phyloP scores from a whole-genome alignment of 2,329 filamentous ascomycete species.

The Sporothrix curviconia region DNA sequence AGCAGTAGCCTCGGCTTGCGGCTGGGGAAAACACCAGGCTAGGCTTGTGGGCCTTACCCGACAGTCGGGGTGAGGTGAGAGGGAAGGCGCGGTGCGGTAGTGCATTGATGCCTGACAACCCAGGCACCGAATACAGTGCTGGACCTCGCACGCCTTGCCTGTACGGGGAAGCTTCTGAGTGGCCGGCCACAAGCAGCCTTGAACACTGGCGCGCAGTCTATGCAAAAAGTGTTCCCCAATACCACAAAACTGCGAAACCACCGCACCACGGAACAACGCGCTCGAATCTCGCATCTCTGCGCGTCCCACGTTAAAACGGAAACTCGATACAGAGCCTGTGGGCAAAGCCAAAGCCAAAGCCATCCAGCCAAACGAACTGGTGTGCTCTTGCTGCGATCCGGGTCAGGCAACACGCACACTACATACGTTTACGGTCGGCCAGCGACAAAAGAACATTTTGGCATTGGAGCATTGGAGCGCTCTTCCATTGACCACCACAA shows the following conservation, averaged over 20 bases:
- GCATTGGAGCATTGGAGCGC: too few relatives aligned
- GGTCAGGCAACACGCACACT: background rate
- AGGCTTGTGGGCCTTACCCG: background rate
- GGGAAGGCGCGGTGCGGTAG: background rate
- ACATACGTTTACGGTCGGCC: too few relatives aligned
- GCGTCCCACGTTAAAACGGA: background rate
- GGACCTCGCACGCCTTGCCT: too few relatives aligned
- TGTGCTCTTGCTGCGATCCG: background rate
- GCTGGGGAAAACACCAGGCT: background rate
- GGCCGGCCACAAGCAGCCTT: too few relatives aligned
- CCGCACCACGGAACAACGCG: background rate
- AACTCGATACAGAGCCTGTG: background rate
- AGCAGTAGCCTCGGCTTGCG: conserved; percentile 16
- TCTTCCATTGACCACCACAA: too few relatives aligned
- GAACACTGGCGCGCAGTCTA: too few relatives aligned
- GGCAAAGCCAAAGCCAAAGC: background rate
- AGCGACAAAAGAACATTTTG: too few relatives aligned
- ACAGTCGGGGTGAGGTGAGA: background rate
- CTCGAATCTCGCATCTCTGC: background rate
- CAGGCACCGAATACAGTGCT: background rate
- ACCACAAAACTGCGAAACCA: background rate
- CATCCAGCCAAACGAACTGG: background rate
- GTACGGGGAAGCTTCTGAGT: too few relatives aligned
- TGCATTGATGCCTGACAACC: background rate
- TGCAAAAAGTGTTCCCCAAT: too few relatives aligned